Conservation (phyloP, 768 basidiomycete species). For the Botryobasidium botryosum region DNA sequence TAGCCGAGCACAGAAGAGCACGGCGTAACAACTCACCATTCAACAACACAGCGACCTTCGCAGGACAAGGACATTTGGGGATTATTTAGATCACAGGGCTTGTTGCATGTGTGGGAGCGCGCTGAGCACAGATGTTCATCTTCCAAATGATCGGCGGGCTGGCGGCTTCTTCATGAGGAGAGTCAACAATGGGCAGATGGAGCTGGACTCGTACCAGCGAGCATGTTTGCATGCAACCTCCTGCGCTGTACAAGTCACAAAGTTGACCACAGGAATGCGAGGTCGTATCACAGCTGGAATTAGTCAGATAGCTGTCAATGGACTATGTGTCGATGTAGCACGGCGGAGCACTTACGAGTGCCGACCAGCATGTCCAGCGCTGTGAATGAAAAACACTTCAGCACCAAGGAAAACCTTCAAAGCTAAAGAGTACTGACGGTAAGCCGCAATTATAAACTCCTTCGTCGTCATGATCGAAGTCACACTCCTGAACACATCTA, state of each 20-base stretch:
- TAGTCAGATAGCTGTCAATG: no score
- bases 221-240: conserved; percentile 36
- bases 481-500: conserved; percentile 27
- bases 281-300: conserved; percentile 32
- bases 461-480: conserved; percentile 25
- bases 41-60: conserved; percentile 22
- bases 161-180: no score
- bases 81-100: conserved; percentile 19
- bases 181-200: no score
- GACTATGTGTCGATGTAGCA: no score
- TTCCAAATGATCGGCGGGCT: conserved; percentile 33
- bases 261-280: conserved; percentile 36
- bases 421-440: conserved; percentile 23
- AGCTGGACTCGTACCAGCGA: conserved; percentile 27
- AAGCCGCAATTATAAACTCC: conserved; percentile 24
- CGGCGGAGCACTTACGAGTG: conserved; percentile 32
- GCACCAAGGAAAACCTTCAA: neutral
- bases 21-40: conserved; percentile 10
- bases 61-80: conserved; percentile 25
- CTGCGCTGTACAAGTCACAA: conserved; percentile 30
- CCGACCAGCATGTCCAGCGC: conserved; percentile 40
- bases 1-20: neutral
- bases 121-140: conserved; percentile 39
- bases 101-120: conserved; percentile 35
- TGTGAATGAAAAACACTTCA: conserved; percentile 13